These are phyloP conservation scores for Dactylis glomerata DNA, from an alignment of 176 grass and related monocot species.

Conservation along the genomic window DNA sequence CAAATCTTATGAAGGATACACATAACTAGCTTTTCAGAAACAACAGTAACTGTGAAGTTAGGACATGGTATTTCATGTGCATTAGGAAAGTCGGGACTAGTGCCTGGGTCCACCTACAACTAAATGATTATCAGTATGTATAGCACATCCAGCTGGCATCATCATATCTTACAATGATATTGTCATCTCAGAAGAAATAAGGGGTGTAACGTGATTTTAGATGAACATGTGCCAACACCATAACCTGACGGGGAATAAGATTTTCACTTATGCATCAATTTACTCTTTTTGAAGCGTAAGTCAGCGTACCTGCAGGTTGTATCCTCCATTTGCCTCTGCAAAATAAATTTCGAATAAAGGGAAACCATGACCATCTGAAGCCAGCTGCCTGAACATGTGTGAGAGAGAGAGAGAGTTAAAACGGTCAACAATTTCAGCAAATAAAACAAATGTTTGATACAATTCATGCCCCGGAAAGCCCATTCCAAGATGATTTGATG, in stretches of 20 bases:
- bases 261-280: neutral
- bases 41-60: neutral
- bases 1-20: neutral
- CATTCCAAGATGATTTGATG: neutral
- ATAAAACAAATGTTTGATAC: neutral
- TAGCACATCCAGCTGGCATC: neutral
- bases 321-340: slow-evolving; percentile 62
- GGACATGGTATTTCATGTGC: slow-evolving; percentile 8
- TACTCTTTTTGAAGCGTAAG: slow-evolving; percentile 14
- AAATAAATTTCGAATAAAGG: slow-evolving; percentile 93
- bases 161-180: neutral
- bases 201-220: neutral
- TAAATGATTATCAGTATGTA: neutral
- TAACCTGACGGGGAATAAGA: slow-evolving; percentile 16
- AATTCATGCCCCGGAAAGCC: neutral
- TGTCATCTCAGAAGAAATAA: neutral
- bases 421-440: neutral
- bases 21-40: slow-evolving; percentile 9
- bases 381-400: slow-evolving; percentile 67
- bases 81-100: neutral
- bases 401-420: neutral
- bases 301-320: slow-evolving; percentile 62
- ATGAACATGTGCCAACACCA: neutral
- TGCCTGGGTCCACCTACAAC: neutral
- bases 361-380: slow-evolving; percentile 60